Conservation (phyloP, 768 basidiomycete genomes). For the Heimioporus sp. region DNA sequence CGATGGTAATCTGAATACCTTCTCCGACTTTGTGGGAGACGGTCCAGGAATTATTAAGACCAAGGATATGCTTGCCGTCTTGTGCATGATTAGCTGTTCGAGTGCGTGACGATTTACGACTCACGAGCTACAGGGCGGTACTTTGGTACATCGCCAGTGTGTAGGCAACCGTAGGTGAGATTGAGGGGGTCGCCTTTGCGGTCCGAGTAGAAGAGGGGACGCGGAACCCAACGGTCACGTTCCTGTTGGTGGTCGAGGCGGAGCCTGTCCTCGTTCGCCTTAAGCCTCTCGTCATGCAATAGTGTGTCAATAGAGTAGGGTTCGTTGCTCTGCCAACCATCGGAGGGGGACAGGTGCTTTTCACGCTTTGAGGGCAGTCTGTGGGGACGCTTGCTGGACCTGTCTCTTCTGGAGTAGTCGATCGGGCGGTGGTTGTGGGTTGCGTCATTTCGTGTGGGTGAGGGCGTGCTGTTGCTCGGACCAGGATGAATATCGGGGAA, state of each 20-base stretch:
- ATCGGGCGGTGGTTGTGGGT: constrained; percentile 9
- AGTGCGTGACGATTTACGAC: constrained; percentile 19
- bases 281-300: constrained; percentile 31
- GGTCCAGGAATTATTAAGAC: constrained; percentile 50
- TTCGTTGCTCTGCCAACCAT: constrained; percentile 22
- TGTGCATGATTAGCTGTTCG: constrained; percentile 49
- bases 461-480: constrained; percentile 30
- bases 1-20: constrained; percentile 57
- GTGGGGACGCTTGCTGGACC: constrained; percentile 17
- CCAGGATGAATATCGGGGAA: constrained; percentile 62
- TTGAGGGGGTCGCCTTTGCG: constrained; percentile 65
- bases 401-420: constrained; percentile 20
- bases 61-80: constrained; percentile 55
- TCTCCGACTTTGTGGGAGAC: constrained; percentile 54
- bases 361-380: constrained; percentile 30
- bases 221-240: constrained; percentile 26
- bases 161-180: constrained; percentile 62
- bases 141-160: constrained; percentile 63
- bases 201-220: constrained; percentile 57
- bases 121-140: constrained; percentile 60
- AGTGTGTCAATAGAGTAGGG: constrained; percentile 8
- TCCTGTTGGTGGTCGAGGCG: constrained; percentile 19
- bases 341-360: constrained; percentile 23
- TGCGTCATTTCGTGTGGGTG: constrained; percentile 16
- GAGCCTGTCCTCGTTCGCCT: constrained; percentile 35